phyloP scores from a whole-genome alignment of 345 rosid species.

The Erucastrum elatum region DNA sequence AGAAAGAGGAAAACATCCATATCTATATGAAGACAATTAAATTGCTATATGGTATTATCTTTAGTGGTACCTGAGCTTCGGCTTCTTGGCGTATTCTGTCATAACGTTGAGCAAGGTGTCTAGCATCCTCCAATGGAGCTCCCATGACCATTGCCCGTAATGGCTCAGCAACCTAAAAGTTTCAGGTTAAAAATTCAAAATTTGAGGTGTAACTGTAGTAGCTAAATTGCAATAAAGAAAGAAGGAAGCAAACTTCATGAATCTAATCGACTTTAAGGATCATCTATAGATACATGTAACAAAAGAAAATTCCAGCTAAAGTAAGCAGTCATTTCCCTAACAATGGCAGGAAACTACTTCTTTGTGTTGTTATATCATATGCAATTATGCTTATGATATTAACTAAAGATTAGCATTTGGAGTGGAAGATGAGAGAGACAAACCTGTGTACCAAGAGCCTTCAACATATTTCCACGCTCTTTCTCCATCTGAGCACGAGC shows the following conservation, averaged over 20 bases:
- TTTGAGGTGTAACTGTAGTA: conserved; percentile 1
- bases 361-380: neutral
- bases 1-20: no score
- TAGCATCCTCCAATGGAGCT: conserved; percentile 94
- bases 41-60: conserved; percentile 3
- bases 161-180: conserved; percentile 86
- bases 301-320: neutral
- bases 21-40: no score
- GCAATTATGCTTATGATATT: no score
- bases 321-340: neutral
- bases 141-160: conserved; percentile 94
- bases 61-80: conserved; percentile 78
- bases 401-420: neutral
- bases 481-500: conserved; percentile 95
- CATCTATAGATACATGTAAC: neutral
- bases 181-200: neutral
- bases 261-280: neutral
- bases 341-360: neutral
- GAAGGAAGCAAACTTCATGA: conserved; percentile 3
- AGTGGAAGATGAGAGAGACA: conserved; percentile 22
- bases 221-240: conserved; percentile 16
- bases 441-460: conserved; percentile 95
- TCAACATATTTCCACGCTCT: conserved; percentile 84
- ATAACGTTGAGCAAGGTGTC: conserved; percentile 98
- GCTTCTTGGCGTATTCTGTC: conserved; percentile 96